Evolutionary conservation across 164 flowering plant genomes (phyloP).

Genomic region (Platanus orientalis): DNA sequence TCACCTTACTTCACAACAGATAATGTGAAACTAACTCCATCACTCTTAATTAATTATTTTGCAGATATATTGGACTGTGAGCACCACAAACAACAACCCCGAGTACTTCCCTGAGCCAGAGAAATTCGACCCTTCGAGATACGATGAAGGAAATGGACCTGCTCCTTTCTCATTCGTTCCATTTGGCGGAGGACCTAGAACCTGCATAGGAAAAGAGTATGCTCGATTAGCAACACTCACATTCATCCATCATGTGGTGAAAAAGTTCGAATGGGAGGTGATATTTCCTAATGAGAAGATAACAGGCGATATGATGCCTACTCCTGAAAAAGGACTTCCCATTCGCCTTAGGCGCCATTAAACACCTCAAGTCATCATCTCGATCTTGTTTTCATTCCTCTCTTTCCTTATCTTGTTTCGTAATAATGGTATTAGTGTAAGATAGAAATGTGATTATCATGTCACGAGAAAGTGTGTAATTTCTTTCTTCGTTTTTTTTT

Average conservation of each 20-base stretch:
- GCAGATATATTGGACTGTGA: not conserved
- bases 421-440: no score
- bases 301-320: slow-evolving; percentile 2
- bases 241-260: not conserved
- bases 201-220: not conserved
- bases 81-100: not conserved
- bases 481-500: no score
- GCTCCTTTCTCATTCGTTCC: not conserved
- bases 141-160: not conserved
- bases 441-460: no score
- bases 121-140: not conserved
- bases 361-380: no score
- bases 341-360: no score
- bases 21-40: not conserved
- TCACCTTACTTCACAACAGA: not conserved
- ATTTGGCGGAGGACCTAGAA: no score
- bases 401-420: no score
- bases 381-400: no score
- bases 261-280: slow-evolving; percentile 18
- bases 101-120: not conserved
- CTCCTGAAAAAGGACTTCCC: slow-evolving; percentile 3
- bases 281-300: slow-evolving; percentile 19
- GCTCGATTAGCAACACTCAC: not conserved
- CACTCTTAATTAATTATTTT: not conserved
- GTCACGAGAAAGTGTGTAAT: no score